Evolutionary conservation across 345 rosid species (phyloP).

Genomic region (Citrus reticulata): DNA sequence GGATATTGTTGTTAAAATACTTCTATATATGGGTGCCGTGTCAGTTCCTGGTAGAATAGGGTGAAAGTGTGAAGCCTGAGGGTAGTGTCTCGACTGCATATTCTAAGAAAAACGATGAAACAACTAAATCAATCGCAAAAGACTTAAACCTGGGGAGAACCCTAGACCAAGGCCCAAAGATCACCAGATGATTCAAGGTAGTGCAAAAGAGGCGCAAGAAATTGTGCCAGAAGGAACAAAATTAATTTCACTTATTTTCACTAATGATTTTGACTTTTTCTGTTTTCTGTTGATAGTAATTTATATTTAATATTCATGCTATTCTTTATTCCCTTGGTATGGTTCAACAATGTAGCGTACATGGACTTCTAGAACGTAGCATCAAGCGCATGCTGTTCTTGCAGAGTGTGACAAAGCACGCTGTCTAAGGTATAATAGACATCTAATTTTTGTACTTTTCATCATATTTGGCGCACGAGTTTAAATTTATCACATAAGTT

Average conservation of each 20-base stretch:
- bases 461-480: background rate
- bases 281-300: background rate
- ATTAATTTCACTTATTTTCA: constrained; percentile 38
- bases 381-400: constrained; percentile 98
- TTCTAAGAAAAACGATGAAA: constrained; percentile 66
- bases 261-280: background rate
- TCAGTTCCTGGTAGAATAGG: constrained; percentile 82
- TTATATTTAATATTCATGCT: background rate
- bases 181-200: constrained; percentile 98
- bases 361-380: constrained; percentile 87
- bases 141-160: constrained; percentile 79
- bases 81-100: constrained; percentile 49
- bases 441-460: background rate
- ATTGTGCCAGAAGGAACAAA: constrained; percentile 94
- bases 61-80: constrained; percentile 48
- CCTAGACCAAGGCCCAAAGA: constrained; percentile 96
- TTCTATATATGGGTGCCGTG: constrained; percentile 62
- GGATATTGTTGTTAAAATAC: constrained; percentile 47
- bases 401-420: constrained; percentile 90
- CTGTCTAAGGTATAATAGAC: constrained; percentile 70
- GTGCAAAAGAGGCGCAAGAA: constrained; percentile 93
- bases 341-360: constrained; percentile 89
- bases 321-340: constrained; percentile 13
- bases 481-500: background rate
- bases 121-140: constrained; percentile 63